Evolutionary conservation across 1,139 yeast genomes (phyloP).

Genomic region (Yamadazyma blattariae): DNA sequence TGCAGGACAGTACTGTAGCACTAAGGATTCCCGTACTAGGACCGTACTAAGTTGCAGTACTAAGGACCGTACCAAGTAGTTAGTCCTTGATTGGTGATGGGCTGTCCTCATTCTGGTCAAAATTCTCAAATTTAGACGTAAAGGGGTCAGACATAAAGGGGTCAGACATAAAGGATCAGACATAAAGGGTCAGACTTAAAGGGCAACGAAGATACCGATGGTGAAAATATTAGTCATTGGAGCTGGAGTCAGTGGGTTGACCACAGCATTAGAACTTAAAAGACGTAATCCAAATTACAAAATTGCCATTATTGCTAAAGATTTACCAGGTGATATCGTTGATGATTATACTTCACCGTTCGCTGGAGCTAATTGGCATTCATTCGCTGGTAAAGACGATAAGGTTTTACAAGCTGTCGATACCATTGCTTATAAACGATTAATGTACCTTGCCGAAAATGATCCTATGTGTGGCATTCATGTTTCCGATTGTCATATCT

Average conservation of each 20-base stretch:
- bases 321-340: constrained; percentile 39
- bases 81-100: too few species aligned
- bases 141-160: too few species aligned
- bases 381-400: constrained; percentile 38
- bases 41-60: too few species aligned
- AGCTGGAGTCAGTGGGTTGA: constrained; percentile 42
- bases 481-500: constrained; percentile 24
- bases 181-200: too few species aligned
- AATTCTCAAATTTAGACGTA: too few species aligned
- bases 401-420: constrained; percentile 34
- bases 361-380: constrained; percentile 49
- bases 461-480: constrained; percentile 49
- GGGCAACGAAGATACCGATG: too few species aligned
- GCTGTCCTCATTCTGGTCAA: too few species aligned
- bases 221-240: constrained; percentile 30
- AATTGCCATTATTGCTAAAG: constrained; percentile 31
- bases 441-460: constrained; percentile 35
- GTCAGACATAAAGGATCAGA: too few species aligned
- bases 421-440: constrained; percentile 35
- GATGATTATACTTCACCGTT: constrained; percentile 37
- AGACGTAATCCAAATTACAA: constrained; percentile 17
- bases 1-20: too few species aligned
- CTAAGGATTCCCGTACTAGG: too few species aligned
- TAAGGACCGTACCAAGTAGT: too few species aligned
- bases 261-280: constrained; percentile 33